Evolutionary conservation across 345 rosid genomes (phyloP).

Genomic region (Boechera stricta): DNA sequence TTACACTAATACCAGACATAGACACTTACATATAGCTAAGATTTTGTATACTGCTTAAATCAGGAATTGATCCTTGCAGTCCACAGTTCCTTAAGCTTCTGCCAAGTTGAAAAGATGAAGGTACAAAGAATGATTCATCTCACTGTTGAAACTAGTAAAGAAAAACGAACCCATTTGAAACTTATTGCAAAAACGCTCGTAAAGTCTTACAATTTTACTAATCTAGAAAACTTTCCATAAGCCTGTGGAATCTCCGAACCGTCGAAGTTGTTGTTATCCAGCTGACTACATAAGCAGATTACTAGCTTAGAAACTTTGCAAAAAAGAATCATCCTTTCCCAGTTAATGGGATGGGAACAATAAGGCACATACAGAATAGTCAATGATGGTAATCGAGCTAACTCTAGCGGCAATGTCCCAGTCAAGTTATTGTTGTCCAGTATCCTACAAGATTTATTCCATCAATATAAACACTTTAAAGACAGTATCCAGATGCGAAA

Average conservation of each 20-base stretch:
- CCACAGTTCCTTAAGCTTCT: slow-evolving; percentile 92
- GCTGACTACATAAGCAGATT: slow-evolving; percentile 62
- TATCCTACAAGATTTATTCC: slow-evolving; percentile 57
- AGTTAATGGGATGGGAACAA: neutral
- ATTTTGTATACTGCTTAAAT: slow-evolving; percentile 59
- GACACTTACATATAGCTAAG: slow-evolving; percentile 69
- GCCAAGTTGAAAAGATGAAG: slow-evolving; percentile 41
- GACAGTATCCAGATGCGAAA: slow-evolving; percentile 10
- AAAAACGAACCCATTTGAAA: neutral
- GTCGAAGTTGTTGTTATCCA: slow-evolving; percentile 78
- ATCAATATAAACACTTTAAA: neutral
- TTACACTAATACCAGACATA: neutral
- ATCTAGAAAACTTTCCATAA: slow-evolving; percentile 55
- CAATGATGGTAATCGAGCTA: slow-evolving; percentile 58
- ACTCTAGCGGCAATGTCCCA: slow-evolving; percentile 69
- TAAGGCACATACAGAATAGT: slow-evolving; percentile 64
- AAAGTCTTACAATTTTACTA: slow-evolving; percentile 65
- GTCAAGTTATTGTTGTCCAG: slow-evolving; percentile 75
- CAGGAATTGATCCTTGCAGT: slow-evolving; percentile 76
- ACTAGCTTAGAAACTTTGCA: neutral
- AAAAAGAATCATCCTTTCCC: neutral
- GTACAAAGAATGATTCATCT: slow-evolving; percentile 2
- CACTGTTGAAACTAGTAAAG: neutral
- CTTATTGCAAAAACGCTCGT: neutral
- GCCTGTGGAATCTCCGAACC: slow-evolving; percentile 67